Base-by-base conservation (phyloP, 108 stramenopile species). In the Seminavis robusta region DNA sequence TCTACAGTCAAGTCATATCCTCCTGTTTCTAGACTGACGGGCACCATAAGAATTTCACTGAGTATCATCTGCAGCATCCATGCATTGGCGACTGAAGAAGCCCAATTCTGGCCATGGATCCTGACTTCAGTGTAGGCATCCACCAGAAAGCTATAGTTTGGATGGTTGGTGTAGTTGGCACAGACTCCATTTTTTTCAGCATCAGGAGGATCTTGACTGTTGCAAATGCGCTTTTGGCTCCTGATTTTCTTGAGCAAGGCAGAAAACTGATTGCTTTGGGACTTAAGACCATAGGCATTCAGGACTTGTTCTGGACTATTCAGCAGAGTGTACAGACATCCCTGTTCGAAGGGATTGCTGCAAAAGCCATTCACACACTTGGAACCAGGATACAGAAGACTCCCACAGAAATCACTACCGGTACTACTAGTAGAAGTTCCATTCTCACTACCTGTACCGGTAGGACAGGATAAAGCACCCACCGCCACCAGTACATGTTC, bases 61-160 rank as follows among this genome's bases (percentile, higher is more conserved):
- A 63, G 31, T 28, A 77, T 29, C 13, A 77, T 72, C 39, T 77
- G 76, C 26, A 52, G 20, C 1, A 77, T 59, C 69, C 69, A 77
- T 20, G 47, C 36, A 6, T 39, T 32, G 26, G 64, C 61, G 16
- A 63, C 34, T 19, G 48, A 26, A 2, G 59, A 47, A 21, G 72
- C 76, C 76, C 76, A 77, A 46, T 68, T 58, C 13, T 48, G 36
- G 21, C 55, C 33, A 33, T 34, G 26, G 4, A 77, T 63, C 29
- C 71, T 60, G 25, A 77, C 30, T 52, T 77, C 67, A 25, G 54
- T 39, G 55, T 77, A 77, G 19, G 39, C 42, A 16, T n/a, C n/a
- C n/a, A n/a, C n/a, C n/a, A n/a, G n/a, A n/a, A n/a, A n/a, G n/a
- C n/a, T n/a, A n/a, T n/a, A n/a, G n/a, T n/a, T n/a, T n/a, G n/a